Evolutionary conservation across 192 early-diverging fungal species (phyloP), one percentile per base, ranked within the genome.

Genomic region (Backusella parvicylindrica): DNA sequence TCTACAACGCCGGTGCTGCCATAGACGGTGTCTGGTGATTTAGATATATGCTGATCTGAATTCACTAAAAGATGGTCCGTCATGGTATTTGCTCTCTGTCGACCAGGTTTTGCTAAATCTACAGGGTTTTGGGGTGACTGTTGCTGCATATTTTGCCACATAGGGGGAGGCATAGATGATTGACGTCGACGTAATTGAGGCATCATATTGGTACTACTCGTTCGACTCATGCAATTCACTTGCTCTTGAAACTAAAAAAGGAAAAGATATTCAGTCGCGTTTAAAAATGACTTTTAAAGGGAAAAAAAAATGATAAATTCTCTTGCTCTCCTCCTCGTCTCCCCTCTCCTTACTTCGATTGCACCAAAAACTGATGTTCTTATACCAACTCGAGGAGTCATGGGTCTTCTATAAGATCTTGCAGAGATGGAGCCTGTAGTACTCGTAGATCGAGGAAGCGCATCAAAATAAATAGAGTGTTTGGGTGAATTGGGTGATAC

Each of bases 301-400:
- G 2, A 72, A 72, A 71, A 50, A 73, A 63, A 65, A 38, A 73
- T 15, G 35, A 64, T 56, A 26, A 56, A 56, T 65, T 65, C 64
- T 66, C 64, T 66, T 30, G 26, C 15, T 66, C 2, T 30, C 15
- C 68, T n/a, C n/a, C n/a, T n/a, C n/a, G n/a, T n/a, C n/a, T n/a
- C n/a, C n/a, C n/a, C n/a, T n/a, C n/a, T n/a, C 41, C 41, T 68
- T 78, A 85, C 84, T 78, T 89, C 87, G 12, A 89, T 79, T 2
- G 87, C 87, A 33, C 84, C 77, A 69, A 89, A 80, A 6, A 89
- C 71, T 7, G 86, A 86, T 41, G 87, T 80, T 64, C 86, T 73
- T 31, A 82, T 80, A 33, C 83, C 78, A 31, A 73, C 56, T 64
- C 76, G 71, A 23, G 80, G 80, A 4, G 80, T 71, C 40, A 81